Conservation (phyloP, 164 flowering plant genomes). For the Aristolochia fimbriata region DNA sequence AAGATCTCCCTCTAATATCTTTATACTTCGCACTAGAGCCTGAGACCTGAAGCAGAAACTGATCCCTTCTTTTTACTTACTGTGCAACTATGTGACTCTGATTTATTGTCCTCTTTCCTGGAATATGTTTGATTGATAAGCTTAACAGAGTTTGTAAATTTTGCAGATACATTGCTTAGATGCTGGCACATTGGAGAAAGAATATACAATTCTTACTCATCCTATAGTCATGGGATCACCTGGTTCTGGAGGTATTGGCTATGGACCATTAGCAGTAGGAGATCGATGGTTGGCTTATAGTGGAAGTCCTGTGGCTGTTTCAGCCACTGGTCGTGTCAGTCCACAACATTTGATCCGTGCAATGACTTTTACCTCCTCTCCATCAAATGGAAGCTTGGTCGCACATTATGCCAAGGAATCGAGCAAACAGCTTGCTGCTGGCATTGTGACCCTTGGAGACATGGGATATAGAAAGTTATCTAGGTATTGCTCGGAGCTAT, state of each 20-base stretch:
- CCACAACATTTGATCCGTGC: constrained; percentile 55
- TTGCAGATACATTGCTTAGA: constrained; percentile 73
- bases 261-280: constrained; percentile 83
- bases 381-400: constrained; percentile 56
- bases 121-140: not conserved
- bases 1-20: not conserved
- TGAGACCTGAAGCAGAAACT: not conserved
- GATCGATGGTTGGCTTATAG: constrained; percentile 80
- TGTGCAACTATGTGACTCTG: too few relatives aligned
- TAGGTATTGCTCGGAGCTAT: constrained; percentile 59
- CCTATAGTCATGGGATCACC: constrained; percentile 32
- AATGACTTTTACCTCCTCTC: constrained; percentile 28
- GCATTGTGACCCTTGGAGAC: constrained; percentile 72
- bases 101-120: not conserved
- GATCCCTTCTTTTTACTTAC: too few relatives aligned
- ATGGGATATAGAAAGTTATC: constrained; percentile 69
- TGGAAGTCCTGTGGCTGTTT: constrained; percentile 44
- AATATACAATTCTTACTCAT: constrained; percentile 57
- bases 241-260: constrained; percentile 46
- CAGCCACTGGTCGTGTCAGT: constrained; percentile 43
- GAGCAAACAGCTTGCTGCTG: constrained; percentile 79
- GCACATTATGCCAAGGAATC: constrained; percentile 79
- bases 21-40: not conserved
- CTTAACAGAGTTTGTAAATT: not conserved
- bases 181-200: constrained; percentile 63